A percentile compares a stretch with the other conserved stretches of the same genome.
Evolutionary conservation across 768 basidiomycete genomes (phyloP).

Genomic region (Pleurotus ostreatus): DNA sequence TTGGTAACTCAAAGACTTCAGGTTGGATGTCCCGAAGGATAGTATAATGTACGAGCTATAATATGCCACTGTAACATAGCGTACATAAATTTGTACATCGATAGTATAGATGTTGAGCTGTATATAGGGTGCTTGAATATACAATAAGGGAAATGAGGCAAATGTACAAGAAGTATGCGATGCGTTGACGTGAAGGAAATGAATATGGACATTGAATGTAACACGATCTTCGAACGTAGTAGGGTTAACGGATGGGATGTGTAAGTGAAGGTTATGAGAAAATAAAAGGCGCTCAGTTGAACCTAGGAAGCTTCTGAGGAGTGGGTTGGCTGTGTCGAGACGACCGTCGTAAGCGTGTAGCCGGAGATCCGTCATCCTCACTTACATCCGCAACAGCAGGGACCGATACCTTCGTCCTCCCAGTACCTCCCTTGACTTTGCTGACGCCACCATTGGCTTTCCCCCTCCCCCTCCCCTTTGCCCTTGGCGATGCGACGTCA

Average conservation of each 20-base stretch:
- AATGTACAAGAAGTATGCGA: too few species aligned
- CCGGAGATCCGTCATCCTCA: slow-evolving; percentile 14
- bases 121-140: too few species aligned
- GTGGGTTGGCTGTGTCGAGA: slow-evolving; percentile 18
- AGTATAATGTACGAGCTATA: too few species aligned
- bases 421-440: slow-evolving; percentile 9
- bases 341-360: slow-evolving; percentile 27
- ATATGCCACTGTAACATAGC: too few species aligned
- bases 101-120: too few species aligned
- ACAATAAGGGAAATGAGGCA: too few species aligned
- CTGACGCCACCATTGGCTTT: slow-evolving; percentile 13
- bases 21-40: too few species aligned
- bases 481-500: slow-evolving; percentile 1
- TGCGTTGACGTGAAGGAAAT: background rate
- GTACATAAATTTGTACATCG: too few species aligned
- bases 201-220: background rate
- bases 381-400: slow-evolving; percentile 9
- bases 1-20: too few species aligned
- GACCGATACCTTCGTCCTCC: background rate
- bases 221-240: background rate
- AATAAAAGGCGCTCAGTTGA: background rate
- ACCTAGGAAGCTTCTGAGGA: slow-evolving; percentile 26
- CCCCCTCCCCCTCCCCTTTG: slow-evolving; percentile 5
- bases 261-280: background rate
- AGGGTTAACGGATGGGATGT: background rate